Evolutionary conservation across 805 yeast genomes (phyloP).

Genomic region (Myxozyma neotropica): DNA sequence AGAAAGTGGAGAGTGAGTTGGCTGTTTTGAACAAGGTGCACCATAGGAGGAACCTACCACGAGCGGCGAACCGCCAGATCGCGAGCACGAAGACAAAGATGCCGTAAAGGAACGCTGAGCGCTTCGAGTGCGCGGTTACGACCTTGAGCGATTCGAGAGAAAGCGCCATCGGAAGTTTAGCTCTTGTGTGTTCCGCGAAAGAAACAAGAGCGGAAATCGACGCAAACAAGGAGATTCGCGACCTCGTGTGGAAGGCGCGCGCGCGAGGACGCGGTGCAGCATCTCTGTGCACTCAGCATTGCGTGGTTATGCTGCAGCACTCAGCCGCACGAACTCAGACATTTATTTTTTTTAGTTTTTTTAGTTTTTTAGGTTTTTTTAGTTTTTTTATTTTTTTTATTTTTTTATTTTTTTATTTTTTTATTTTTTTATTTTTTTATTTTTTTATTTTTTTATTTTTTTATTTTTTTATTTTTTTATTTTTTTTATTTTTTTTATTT

Average conservation of each 20-base stretch:
- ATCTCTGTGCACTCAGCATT: not conserved
- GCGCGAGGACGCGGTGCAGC: constrained; percentile 11
- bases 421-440: no score
- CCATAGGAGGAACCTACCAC: constrained; percentile 13
- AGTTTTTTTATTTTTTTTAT: not conserved
- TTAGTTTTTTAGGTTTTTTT: no score
- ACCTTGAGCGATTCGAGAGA: constrained; percentile 2
- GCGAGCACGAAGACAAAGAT: constrained; percentile 22
- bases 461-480: no score
- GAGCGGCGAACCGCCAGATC: constrained; percentile 25
- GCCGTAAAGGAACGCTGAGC: constrained; percentile 22
- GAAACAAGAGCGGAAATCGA: not conserved
- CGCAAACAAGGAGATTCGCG: not conserved
- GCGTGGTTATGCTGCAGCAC: constrained; percentile 13
- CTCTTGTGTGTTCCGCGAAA: not conserved
- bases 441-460: no score
- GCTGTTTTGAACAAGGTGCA: not conserved
- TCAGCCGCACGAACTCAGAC: not conserved
- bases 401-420: no score
- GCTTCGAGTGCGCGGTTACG: constrained; percentile 14
- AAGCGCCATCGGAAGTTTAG: not conserved
- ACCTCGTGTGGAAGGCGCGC: no score
- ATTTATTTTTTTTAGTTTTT: no score
- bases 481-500: no score
- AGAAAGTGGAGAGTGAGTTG: not conserved